Conservation (phyloP, 306 rosid genomes). For the Argentina anserina region DNA sequence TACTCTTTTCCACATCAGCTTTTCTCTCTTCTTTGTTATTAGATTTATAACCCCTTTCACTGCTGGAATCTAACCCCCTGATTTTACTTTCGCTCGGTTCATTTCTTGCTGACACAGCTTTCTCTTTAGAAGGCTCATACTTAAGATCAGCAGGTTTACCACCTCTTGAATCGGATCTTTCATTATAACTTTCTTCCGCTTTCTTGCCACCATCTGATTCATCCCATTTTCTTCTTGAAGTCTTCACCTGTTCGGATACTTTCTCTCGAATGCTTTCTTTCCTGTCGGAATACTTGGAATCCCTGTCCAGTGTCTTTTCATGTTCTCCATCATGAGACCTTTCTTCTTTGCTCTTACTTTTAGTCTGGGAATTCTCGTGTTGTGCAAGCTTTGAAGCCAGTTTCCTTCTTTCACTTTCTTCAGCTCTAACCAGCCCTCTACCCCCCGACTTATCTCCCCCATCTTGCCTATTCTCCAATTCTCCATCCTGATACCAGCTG, state of each 20-base stretch:
- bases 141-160: slow-evolving; percentile 54
- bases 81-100: slow-evolving; percentile 63
- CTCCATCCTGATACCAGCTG: slow-evolving; percentile 94
- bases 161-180: slow-evolving; percentile 50
- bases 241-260: slow-evolving; percentile 61
- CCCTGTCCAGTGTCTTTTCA: slow-evolving; percentile 54
- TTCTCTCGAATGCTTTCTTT: slow-evolving; percentile 66
- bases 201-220: slow-evolving; percentile 57
- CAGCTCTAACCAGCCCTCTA: slow-evolving; percentile 35
- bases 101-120: slow-evolving; percentile 52
- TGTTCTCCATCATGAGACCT: slow-evolving; percentile 40
- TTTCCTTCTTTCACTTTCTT: slow-evolving; percentile 59
- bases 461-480: slow-evolving; percentile 59
- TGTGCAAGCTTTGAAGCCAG: slow-evolving; percentile 40
- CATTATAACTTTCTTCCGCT: slow-evolving; percentile 45
- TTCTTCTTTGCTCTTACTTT: slow-evolving; percentile 53
- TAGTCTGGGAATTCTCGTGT: slow-evolving; percentile 50
- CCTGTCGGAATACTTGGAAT: slow-evolving; percentile 55
- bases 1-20: slow-evolving; percentile 65
- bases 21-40: slow-evolving; percentile 63
- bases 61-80: slow-evolving; percentile 45
- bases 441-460: slow-evolving; percentile 52
- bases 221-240: slow-evolving; percentile 93
- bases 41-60: slow-evolving; percentile 52
- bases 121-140: slow-evolving; percentile 61